A percentile compares a stretch with the other conserved stretches of the same genome.
Conservation (phyloP, 2,329 filamentous ascomycete genomes). For the Anthostomella pinea region DNA sequence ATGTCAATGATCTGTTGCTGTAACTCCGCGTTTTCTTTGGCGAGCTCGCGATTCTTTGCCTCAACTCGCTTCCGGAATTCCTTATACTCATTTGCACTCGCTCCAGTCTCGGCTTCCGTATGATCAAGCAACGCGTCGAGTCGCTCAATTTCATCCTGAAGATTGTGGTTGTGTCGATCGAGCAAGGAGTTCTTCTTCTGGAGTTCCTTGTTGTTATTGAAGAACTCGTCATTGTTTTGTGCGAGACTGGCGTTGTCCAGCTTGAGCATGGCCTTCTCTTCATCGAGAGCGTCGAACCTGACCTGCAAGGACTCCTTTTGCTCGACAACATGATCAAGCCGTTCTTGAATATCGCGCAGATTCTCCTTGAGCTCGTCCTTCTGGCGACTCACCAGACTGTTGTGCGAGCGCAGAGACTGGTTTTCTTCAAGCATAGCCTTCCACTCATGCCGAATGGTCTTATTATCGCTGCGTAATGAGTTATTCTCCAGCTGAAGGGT, state of each 20-base stretch:
- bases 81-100: conserved; percentile 20
- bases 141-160: conserved; percentile 46
- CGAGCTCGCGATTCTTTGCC: conserved; percentile 20
- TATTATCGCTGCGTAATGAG: conserved; percentile 41
- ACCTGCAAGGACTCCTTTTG: conserved; percentile 38
- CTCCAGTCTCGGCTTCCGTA: conserved; percentile 17
- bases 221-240: conserved; percentile 54
- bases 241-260: conserved; percentile 52
- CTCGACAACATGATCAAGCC: conserved; percentile 37
- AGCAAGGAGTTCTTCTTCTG: conserved; percentile 45
- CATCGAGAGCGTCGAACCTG: conserved; percentile 19
- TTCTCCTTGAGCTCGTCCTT: conserved; percentile 43
- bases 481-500: conserved; percentile 39
- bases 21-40: conserved; percentile 23
- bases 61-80: conserved; percentile 23
- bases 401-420: conserved; percentile 41
- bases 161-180: conserved; percentile 42
- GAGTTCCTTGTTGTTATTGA: conserved; percentile 43
- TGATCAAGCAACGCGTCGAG: conserved; percentile 47
- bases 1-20: conserved; percentile 24
- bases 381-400: conserved; percentile 40
- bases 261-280: conserved; percentile 44
- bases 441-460: conserved; percentile 40
- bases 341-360: conserved; percentile 18
- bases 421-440: conserved; percentile 44